Evolutionary conservation across 805 yeast species (phyloP), one percentile per base, ranked within the genome.

Genomic region (Kregervanrija pseudodelftensis): DNA sequence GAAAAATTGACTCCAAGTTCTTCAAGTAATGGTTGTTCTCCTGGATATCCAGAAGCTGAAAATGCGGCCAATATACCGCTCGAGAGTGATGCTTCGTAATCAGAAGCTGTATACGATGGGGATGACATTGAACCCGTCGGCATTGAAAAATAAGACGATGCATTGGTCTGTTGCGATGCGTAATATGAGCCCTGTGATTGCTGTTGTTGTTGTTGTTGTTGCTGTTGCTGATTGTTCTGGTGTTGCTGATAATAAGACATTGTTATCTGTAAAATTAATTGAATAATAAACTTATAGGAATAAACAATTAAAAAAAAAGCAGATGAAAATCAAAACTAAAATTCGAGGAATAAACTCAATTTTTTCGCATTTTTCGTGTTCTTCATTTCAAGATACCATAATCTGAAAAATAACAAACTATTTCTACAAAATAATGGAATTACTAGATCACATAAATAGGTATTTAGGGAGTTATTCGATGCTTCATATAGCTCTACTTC

Each of bases 1-100:
- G 73, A 74, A 57, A 93, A 93, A 63, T 93, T 90, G 59, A 93
- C 86, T 2, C 98, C 99, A 22, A 93, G 65, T 60, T 93, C 99
- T 60, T 93, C 95, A 42, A 93, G 68, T 39, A 93, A 69, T 2
- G 97, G 89, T 0, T 95, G 90, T 63, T 93, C 99, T n/a, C 89
- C 91, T 0, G 96, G 81, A 59, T 93, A 93, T 0, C 99, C 99
- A 1, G 84, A 72, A 0, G 96, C 85, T 2, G 96, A 86, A 57
- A 93, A 82, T 0, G 98, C 99, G 4, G 96, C 95, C 5, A 95
- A 63, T 39, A 89, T 59, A 1, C 99, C 99, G 0, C 79, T 41
- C 12, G 49, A 31, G 8, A 50, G 38, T 33, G 49, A 45, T 13
- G 43, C 34, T 12, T 44, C 45, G 9, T 37, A 40, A 13, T 30